phyloP scores from a whole-genome alignment of 371 early-diverging fungal species.

The Syncephalastrum sp. region DNA sequence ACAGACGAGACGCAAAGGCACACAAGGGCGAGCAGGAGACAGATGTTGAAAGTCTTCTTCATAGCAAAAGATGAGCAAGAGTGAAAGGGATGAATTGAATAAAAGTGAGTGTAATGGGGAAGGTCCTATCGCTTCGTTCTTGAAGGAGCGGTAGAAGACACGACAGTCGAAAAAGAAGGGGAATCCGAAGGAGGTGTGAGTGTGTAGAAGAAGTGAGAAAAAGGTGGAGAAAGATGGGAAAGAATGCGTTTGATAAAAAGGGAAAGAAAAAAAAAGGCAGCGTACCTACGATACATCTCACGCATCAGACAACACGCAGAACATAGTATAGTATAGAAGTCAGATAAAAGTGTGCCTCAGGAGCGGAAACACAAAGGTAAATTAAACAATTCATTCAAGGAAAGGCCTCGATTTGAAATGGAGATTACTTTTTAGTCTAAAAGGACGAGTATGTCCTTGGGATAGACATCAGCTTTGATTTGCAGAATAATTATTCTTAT shows the following conservation, averaged over 20 bases:
- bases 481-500: too few species aligned
- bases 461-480: too few species aligned
- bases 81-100: constrained; percentile 6
- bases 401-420: too few species aligned
- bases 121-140: neutral
- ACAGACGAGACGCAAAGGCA: constrained; percentile 16
- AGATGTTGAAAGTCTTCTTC: constrained; percentile 6
- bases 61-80: neutral
- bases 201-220: constrained; percentile 13
- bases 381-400: constrained; percentile 1
- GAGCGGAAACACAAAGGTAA: constrained; percentile 13
- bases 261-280: constrained; percentile 9
- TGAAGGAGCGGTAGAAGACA: constrained; percentile 7
- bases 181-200: constrained; percentile 6
- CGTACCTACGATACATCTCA: neutral
- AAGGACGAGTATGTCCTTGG: too few species aligned
- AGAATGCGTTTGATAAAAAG: constrained; percentile 3
- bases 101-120: constrained; percentile 13
- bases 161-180: constrained; percentile 13
- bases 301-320: too few species aligned
- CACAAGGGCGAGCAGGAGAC: constrained; percentile 6
- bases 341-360: constrained; percentile 7
- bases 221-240: constrained; percentile 10
- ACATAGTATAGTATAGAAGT: too few species aligned
- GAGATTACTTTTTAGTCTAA: too few species aligned